phyloP scores from a whole-genome alignment of 1,284 basidiomycete genomes.

The Papiliotrema nemorosa region DNA sequence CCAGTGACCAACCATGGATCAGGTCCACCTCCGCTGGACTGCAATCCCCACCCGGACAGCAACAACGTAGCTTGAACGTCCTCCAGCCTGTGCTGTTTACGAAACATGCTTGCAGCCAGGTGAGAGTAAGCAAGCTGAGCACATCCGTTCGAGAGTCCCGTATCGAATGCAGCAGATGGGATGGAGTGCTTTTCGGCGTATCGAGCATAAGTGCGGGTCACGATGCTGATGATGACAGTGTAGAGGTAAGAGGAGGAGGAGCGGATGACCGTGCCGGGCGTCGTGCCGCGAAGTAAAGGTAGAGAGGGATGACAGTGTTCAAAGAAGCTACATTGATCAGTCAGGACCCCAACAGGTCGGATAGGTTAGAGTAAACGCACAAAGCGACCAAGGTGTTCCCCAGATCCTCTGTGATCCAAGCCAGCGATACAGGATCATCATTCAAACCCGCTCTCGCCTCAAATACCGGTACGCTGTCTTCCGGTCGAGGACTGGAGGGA shows the following conservation, averaged over 20 bases:
- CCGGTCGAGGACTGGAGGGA: constrained; percentile 9
- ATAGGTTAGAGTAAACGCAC: constrained; percentile 1
- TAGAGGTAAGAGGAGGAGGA: constrained; percentile 12
- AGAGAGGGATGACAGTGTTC: constrained; percentile 11
- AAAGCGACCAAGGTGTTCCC: constrained; percentile 9
- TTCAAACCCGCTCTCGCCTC: constrained; percentile 10
- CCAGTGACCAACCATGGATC: constrained; percentile 28
- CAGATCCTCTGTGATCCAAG: neutral
- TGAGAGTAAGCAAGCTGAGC: constrained; percentile 19
- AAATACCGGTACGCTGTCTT: constrained; percentile 9
- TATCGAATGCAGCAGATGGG: neutral
- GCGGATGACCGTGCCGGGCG: constrained; percentile 5
- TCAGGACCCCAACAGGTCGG: no score
- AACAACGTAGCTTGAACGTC: constrained; percentile 30
- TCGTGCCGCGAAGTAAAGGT: constrained; percentile 5
- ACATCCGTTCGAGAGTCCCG: constrained; percentile 4
- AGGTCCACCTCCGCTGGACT: constrained; percentile 18
- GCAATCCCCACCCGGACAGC: constrained; percentile 24
- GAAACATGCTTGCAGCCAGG: constrained; percentile 19
- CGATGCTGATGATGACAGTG: constrained; percentile 16
- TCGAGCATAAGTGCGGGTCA: constrained; percentile 12
- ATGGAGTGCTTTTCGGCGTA: constrained; percentile 1
- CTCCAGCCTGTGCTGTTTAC: constrained; percentile 22
- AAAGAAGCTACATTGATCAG: constrained; percentile 7
- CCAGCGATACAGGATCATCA: constrained; percentile 10